Base-by-base conservation (phyloP, 495 filamentous ascomycete genomes). In the Lichenothelia convexa region DNA sequence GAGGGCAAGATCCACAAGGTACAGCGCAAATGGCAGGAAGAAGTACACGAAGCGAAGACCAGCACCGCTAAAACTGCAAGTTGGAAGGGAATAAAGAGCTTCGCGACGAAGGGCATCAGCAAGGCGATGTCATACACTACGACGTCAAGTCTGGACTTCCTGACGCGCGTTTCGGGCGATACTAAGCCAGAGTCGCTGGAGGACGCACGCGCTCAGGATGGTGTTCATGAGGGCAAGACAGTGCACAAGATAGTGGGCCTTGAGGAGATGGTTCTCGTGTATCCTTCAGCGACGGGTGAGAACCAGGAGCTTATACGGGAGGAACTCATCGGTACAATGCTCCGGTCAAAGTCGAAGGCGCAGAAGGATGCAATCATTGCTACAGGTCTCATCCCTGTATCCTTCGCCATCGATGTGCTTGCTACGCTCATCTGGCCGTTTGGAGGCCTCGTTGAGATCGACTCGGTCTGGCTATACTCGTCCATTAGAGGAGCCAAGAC, bases 291-390 rank as follows among this genome's bases (percentile, higher is more conserved):
- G 1, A 38, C 57, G n/a, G 16, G 33, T 3, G 44, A 44, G 8
- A 36, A 43, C 5, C 42, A 46, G 3, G 49, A 52, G 15, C 40
- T 55, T 26, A 49, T 61, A 40, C 49, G 51, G 13, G 19, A 41
- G 11, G 57, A 61, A 23, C 58, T 61, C 32, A 39, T 57, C 29
- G 49, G 54, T 26, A 42, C 47, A 0, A 58, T 61, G 41, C 39
- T 60, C 21, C 46, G 55, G 18, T 47, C 58, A 9, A 55, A 57
- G 19, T 46, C 51, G 2, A 52, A 54, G 35, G 58, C 58, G 1
- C 53, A 60, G 31, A 44, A 47, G 16, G 53, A 61, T 16, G 49
- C 55, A 12, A 39, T 60, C 24, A 46, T 61, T 22, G 57, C 58
- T 3, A 58, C 53, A 1, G 46, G 57, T 4, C 47, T 61, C 1